Base-by-base conservation (phyloP, 2,329 filamentous ascomycete species). In the Fusarium clavum region DNA sequence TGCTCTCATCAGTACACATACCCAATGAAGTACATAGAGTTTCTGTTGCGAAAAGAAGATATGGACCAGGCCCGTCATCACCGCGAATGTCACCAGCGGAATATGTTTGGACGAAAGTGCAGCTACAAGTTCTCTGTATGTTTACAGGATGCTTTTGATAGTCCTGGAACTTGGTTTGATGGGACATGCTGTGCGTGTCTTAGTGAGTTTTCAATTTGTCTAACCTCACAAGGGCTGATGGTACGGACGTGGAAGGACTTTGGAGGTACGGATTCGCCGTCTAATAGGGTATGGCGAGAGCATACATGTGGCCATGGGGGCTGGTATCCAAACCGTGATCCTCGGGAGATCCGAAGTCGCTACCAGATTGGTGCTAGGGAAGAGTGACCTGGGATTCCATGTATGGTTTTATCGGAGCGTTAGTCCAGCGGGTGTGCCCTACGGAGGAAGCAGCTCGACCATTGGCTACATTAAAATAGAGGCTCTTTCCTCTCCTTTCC, bases 131-230 rank as follows among this genome's bases (percentile, higher is more conserved):
- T 64, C 10, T 14, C 44, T 12, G 6, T 6, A 7, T 40, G 29
- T 14, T 8, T 60, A 13, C 8, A 10, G 8, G 8, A 27, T 3
- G 43, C 61, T 20, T 20, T 24, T n/a, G 1, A 16, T 5, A 13
- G 16, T 8, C 8, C 20, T 13, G 20, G 12, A 22, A 10, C 4
- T 10, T 25, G 11, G 24, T 22, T 24, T 4, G 18, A 61, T 11
- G 61, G 61, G 20, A 20, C 20, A 20, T 66, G 62, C 5, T 7
- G 18, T 10, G 25, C 6, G 25, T 65, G 61, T 38, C 47, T 30
- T 14, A 65, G 29, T 5, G 62, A 65, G 30, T 65, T 48, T 30
- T 65, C 53, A 11, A 12, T 65, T 3, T 8, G 12, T 32, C 11
- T 27, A 8, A 24, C 38, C 25, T 13, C 8, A 24, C 8, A 9